A percentile compares a stretch with the other conserved stretches of the same genome.
Evolutionary conservation across 2,329 filamentous ascomycete genomes (phyloP).

Genomic region (Juglanconis oblonga): DNA sequence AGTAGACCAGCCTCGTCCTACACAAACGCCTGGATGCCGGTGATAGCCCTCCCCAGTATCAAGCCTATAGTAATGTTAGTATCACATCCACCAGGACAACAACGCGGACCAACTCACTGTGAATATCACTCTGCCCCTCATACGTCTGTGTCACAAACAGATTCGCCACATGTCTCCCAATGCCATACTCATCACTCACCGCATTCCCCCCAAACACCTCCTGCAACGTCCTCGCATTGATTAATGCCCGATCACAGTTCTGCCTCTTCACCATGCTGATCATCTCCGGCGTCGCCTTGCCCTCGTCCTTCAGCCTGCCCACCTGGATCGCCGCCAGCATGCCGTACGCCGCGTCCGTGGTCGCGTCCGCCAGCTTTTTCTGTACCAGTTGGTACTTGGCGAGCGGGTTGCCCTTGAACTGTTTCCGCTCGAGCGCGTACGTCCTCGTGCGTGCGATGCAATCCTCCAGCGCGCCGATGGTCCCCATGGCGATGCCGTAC

Average conservation of each 20-base stretch:
- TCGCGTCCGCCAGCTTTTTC: slow-evolving; percentile 93
- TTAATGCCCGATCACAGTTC: slow-evolving; percentile 88
- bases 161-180: slow-evolving; percentile 92
- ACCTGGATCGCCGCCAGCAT: slow-evolving; percentile 90
- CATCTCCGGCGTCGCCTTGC: slow-evolving; percentile 89
- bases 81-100: slow-evolving; percentile 17
- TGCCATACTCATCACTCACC: slow-evolving; percentile 95
- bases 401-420: slow-evolving; percentile 94
- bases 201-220: slow-evolving; percentile 98
- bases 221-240: slow-evolving; percentile 77
- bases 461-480: slow-evolving; percentile 92
- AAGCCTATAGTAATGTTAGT: slow-evolving; percentile 49
- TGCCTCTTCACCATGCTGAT: slow-evolving; percentile 95
- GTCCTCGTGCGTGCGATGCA: slow-evolving; percentile 75
- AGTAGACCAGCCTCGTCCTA: slow-evolving; percentile 29
- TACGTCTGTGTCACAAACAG: slow-evolving; percentile 97
- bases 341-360: slow-evolving; percentile 87
- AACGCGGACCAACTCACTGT: slow-evolving; percentile 60
- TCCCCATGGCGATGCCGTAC: slow-evolving; percentile 90
- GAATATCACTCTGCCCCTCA: slow-evolving; percentile 97
- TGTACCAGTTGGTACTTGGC: slow-evolving; percentile 96
- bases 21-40: slow-evolving; percentile 76
- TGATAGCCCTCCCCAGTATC: slow-evolving; percentile 64
- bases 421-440: slow-evolving; percentile 89
- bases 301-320: slow-evolving; percentile 86